Evolutionary conservation across 768 basidiomycete genomes (phyloP).

Genomic region (Suillus bovinus): DNA sequence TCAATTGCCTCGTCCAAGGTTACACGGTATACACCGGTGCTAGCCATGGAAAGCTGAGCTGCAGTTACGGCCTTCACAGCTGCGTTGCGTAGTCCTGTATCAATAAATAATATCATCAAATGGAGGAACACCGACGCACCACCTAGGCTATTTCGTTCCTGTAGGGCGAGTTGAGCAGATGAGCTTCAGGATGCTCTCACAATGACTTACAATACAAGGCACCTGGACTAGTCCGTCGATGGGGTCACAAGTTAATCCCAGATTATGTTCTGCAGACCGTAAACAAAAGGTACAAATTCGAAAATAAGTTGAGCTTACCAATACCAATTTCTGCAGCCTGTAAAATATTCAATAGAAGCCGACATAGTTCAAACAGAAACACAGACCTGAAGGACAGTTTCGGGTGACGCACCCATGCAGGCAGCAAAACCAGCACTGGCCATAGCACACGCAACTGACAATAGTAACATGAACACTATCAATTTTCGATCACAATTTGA

Average conservation of each 20-base stretch:
- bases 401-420: constrained; percentile 89
- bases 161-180: constrained; percentile 1
- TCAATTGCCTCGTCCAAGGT: constrained; percentile 94
- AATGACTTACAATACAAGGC: constrained; percentile 81
- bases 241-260: constrained; percentile 92
- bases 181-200: constrained; percentile 7
- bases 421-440: constrained; percentile 92
- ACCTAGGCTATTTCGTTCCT: constrained; percentile 87
- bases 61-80: constrained; percentile 94
- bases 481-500: constrained; percentile 2
- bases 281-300: not conserved
- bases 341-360: constrained; percentile 8
- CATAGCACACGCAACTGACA: constrained; percentile 89
- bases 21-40: constrained; percentile 83
- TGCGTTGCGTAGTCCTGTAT: constrained; percentile 23
- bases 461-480: constrained; percentile 6
- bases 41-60: constrained; percentile 92
- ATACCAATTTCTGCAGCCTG: constrained; percentile 90
- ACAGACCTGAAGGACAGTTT: constrained; percentile 73
- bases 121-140: constrained; percentile 41
- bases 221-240: constrained; percentile 93
- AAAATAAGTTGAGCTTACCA: constrained; percentile 43
- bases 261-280: constrained; percentile 66
- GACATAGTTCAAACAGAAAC: not conserved
- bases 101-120: constrained; percentile 1